Evolutionary conservation across 2,329 filamentous ascomycete genomes (phyloP).

Genomic region (Chaetomium sp.): DNA sequence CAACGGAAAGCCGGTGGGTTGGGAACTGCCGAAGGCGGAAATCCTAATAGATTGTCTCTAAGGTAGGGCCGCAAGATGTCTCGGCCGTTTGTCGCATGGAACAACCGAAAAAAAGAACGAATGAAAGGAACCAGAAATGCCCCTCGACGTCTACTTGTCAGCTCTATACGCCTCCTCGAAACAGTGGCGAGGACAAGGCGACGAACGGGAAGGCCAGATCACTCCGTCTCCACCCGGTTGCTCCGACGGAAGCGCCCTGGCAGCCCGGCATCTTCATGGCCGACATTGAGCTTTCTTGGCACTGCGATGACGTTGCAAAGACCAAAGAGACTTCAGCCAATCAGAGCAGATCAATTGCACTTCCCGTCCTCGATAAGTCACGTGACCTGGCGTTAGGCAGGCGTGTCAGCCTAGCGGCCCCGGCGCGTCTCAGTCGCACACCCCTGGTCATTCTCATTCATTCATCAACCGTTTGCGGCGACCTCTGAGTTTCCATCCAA

Average conservation of each 20-base stretch:
- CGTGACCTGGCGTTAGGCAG: conserved; percentile 25
- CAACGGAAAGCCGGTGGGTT: no score
- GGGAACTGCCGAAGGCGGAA: neutral
- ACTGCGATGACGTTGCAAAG: conserved; percentile 10
- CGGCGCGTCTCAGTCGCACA: conserved; percentile 4
- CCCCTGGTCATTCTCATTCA: neutral
- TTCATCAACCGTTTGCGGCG: neutral
- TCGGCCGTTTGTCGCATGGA: no score
- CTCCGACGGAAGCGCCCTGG: neutral
- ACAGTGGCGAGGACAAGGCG: neutral
- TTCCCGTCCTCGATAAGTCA: conserved; percentile 7
- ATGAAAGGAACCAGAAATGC: neutral
- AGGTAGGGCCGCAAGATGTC: neutral
- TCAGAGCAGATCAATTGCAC: conserved; percentile 9
- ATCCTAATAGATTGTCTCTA: neutral
- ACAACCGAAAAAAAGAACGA: neutral
- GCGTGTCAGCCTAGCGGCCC: conserved; percentile 16
- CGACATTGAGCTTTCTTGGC: conserved; percentile 12
- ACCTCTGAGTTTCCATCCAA: neutral
- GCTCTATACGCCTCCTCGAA: neutral
- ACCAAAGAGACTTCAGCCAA: conserved; percentile 4
- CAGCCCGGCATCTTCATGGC: neutral
- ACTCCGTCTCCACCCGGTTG: neutral
- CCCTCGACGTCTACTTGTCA: neutral
- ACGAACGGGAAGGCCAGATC: conserved; percentile 3